phyloP scores from a whole-genome alignment of 306 rosid species.

The Cucumis cinereus region DNA sequence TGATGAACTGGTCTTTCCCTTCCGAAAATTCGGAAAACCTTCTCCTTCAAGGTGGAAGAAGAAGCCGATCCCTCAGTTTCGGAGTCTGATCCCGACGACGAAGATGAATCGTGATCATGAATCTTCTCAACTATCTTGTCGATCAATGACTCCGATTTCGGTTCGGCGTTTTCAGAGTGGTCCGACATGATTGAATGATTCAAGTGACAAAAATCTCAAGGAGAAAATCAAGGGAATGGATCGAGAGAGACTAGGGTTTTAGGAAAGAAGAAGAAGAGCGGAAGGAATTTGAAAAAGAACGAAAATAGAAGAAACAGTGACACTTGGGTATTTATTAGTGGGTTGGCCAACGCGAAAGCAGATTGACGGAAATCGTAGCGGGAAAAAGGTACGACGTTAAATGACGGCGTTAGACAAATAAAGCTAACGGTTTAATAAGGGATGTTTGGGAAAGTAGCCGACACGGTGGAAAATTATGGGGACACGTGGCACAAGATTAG shows the following conservation, averaged over 20 bases:
- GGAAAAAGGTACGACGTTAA: not conserved
- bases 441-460: not conserved
- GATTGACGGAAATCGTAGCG: not conserved
- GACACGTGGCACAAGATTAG: not conserved
- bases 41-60: conserved; percentile 25
- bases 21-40: conserved; percentile 65
- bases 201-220: conserved; percentile 2
- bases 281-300: conserved; percentile 1
- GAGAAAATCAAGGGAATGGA: not conserved
- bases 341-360: not conserved
- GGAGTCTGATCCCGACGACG: conserved; percentile 47
- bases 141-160: conserved; percentile 32
- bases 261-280: not conserved
- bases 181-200: conserved; percentile 42
- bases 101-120: conserved; percentile 42
- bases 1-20: conserved; percentile 64
- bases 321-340: not conserved
- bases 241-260: conserved; percentile 5
- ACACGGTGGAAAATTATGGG: not conserved
- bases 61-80: conserved; percentile 27
- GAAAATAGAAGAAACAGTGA: not conserved
- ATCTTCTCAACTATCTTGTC: conserved; percentile 62
- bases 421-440: not conserved
- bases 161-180: conserved; percentile 27
- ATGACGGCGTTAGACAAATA: not conserved